A percentile compares a stretch with the other conserved stretches of the same genome.
Conservation (phyloP, 2,329 filamentous ascomycete species). For the Exserohilum turcica region DNA sequence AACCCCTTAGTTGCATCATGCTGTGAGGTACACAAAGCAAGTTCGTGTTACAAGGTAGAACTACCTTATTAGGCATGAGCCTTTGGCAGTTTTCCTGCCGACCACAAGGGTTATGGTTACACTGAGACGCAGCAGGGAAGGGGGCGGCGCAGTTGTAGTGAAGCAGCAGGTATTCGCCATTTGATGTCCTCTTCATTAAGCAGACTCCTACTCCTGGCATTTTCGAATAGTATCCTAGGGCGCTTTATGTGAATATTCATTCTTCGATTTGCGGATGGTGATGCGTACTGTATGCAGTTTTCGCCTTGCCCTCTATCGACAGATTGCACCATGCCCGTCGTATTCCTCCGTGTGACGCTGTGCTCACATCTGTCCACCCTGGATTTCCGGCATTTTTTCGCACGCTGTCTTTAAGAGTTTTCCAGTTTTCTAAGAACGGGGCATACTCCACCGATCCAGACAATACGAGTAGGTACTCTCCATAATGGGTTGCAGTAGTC, state of each 20-base stretch:
- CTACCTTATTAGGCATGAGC: background rate
- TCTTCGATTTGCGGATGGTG: background rate
- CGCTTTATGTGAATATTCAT: background rate
- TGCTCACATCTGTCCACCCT: conserved; percentile 2
- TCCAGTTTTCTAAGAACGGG: background rate
- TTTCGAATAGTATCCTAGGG: background rate
- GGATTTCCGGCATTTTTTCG: background rate
- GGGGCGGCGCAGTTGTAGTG: background rate
- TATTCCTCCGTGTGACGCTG: background rate
- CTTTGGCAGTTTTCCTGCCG: background rate
- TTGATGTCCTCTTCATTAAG: conserved; percentile 1
- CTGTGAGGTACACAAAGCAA: background rate
- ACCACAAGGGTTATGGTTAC: conserved; percentile 1
- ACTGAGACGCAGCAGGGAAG: background rate
- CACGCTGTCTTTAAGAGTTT: conserved; percentile 1
- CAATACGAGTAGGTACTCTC: conserved; percentile 4
- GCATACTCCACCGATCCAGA: conserved; percentile 1
- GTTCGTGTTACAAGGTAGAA: background rate
- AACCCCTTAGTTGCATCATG: background rate
- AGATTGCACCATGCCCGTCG: conserved; percentile 3
- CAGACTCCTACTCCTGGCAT: background rate
- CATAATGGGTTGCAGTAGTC: background rate
- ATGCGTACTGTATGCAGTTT: conserved; percentile 1
- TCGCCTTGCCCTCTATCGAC: background rate
- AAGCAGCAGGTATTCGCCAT: background rate